A percentile compares a stretch with the other conserved stretches of the same genome.
Conservation (phyloP, 345 rosid species). For the Euphorbia lathyris region DNA sequence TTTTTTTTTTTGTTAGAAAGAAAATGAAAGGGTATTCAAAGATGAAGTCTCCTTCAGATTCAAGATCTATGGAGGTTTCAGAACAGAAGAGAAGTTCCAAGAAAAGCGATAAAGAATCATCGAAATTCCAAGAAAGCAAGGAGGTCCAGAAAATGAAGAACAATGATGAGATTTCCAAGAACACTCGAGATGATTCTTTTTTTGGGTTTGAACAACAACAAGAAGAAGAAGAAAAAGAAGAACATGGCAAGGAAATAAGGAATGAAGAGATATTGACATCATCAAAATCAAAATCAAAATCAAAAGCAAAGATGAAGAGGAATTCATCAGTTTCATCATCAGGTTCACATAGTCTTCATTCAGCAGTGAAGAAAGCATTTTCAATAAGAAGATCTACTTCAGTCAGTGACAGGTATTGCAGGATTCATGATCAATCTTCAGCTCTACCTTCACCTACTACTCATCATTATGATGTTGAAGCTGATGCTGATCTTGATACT, state of each 20-base stretch:
- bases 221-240: constrained; percentile 17
- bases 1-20: not conserved
- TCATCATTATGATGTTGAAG: constrained; percentile 15
- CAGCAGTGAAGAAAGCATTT: constrained; percentile 52
- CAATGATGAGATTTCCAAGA: not conserved
- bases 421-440: constrained; percentile 73
- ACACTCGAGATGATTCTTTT: constrained; percentile 9
- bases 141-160: not conserved
- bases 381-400: constrained; percentile 83
- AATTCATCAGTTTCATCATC: constrained; percentile 41
- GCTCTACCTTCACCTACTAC: constrained; percentile 44
- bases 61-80: constrained; percentile 38
- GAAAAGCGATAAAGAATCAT: not conserved
- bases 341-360: constrained; percentile 39
- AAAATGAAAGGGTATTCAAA: constrained; percentile 44
- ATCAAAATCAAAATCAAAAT: constrained; percentile 15
- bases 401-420: constrained; percentile 67
- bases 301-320: too few relatives aligned
- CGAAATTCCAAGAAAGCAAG: not conserved
- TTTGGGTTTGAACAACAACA: constrained; percentile 21
- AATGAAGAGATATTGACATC: constrained; percentile 15
- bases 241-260: not conserved
- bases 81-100: not conserved
- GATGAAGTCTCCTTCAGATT: constrained; percentile 30
- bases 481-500: constrained; percentile 31